These are phyloP conservation scores for Geotrichum australiense DNA, from an alignment of 1,139 yeast species.

Conservation along the genomic window DNA sequence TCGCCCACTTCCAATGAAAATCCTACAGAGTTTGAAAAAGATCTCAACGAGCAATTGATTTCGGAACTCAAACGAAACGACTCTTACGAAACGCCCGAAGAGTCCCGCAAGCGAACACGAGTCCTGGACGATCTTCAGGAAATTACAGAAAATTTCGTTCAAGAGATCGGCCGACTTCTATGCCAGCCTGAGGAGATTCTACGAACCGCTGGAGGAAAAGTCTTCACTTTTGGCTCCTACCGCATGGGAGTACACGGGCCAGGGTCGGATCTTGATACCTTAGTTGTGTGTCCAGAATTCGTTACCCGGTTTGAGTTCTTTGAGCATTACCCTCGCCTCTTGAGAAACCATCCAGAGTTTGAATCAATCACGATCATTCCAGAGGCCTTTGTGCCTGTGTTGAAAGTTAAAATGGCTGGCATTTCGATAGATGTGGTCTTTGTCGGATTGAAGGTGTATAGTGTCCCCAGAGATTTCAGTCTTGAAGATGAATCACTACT, in stretches of 20 bases:
- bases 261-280: slow-evolving; percentile 93
- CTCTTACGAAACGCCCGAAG: slow-evolving; percentile 80
- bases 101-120: slow-evolving; percentile 68
- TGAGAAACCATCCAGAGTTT: slow-evolving; percentile 65
- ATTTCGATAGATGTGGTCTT: slow-evolving; percentile 83
- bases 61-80: slow-evolving; percentile 72
- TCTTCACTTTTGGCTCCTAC: slow-evolving; percentile 91
- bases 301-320: slow-evolving; percentile 87
- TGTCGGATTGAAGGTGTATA: slow-evolving; percentile 73
- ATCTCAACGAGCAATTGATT: slow-evolving; percentile 65
- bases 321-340: slow-evolving; percentile 58
- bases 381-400: slow-evolving; percentile 95
- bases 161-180: slow-evolving; percentile 63
- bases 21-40: slow-evolving; percentile 73
- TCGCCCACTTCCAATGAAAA: slow-evolving; percentile 78
- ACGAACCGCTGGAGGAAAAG: slow-evolving; percentile 90
- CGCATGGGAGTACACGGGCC: slow-evolving; percentile 95
- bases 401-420: slow-evolving; percentile 78
- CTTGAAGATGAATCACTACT: slow-evolving; percentile 77
- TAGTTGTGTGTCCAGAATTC: slow-evolving; percentile 92
- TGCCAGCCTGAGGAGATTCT: slow-evolving; percentile 98
- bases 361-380: slow-evolving; percentile 90
- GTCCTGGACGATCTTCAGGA: slow-evolving; percentile 65
- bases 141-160: slow-evolving; percentile 72
- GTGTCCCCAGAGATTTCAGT: slow-evolving; percentile 66